Base-by-base conservation (phyloP, 139 green algal species). In the Zygnema circumcarinatum region DNA sequence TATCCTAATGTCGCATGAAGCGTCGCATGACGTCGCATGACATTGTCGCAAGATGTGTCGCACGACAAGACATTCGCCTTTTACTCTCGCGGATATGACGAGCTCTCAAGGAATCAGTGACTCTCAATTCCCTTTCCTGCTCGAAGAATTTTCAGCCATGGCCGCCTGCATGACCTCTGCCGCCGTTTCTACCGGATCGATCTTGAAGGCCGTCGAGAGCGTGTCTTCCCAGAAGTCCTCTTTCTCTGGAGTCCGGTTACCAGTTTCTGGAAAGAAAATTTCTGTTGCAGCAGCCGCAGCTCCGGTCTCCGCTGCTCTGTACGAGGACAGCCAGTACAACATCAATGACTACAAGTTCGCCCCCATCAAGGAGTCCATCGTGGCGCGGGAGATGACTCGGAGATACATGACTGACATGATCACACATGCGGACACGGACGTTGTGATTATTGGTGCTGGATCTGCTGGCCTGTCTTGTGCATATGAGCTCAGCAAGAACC, bases 381-480 rank as follows among this genome's bases (percentile, higher is more conserved):
- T 91, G 1, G 81, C 87, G 20, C 33, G 82, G 39, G 87, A 90
- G 41, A 91, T 91, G 87, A 91, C 82, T 3, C 62, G 82, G 20
- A 93, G 96, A 73, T 99, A 99, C 95, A 98, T 98, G 89, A 93
- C 92, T 16, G 96, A 98, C 88, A 87, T 99, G 86, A 86, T 98
- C 84, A 90, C 94, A 36, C 96, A 96, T 73, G 96, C 96, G 7
- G 94, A 97, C 83, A 86, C 89, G 22, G 94, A 96, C 39, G 93
- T 94, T 35, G 86, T 95, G 3, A 95, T 97, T 75, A 90, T 94
- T 31, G 95, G 95, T 32, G 95, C 95, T 38, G 86, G 90, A 11
- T 89, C 90, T 69, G 94, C 95, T 7, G 96, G 96, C 72, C 95
- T 99, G 25, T 93, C 94, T 1, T 97, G 94, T 91, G 96, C 96